Evolutionary conservation across 2,329 filamentous ascomycete species (phyloP), one percentile per base, ranked within the genome.

Genomic region (Cordyceps militaris): DNA sequence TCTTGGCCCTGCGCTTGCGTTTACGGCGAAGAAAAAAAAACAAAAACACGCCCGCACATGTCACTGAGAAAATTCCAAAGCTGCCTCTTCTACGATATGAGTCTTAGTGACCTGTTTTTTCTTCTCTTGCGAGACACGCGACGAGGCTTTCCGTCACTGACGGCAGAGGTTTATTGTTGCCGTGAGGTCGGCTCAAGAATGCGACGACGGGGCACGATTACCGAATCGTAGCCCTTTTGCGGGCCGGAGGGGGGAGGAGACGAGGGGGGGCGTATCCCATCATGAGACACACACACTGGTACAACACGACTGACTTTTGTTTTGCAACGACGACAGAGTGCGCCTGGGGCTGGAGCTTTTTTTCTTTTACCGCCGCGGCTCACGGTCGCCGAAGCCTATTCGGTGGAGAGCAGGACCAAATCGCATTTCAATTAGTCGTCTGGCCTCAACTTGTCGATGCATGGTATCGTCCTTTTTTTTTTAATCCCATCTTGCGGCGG

Each of bases 181-280:
- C n/a, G 26, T 56, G 53, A 56, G 44, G 53, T 56, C 42, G 44
- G 53, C 43, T 43, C 38, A 57, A 51, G 56, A 58, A 58, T 58
- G 56, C 56, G 56, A 46, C 56, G 52, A 57, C 40, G 48, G 47
- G 56, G 56, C 47, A 51, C 56, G 56, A 58, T 58, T 58, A 58
- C 56, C 56, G 56, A 58, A 58, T 58, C 56, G 56, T 46, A 43
- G 28, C 40, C 56, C 56, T 58, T 58, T 51, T 46, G 47, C 56
- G 46, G 55, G 46, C 46, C 38, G 47, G 55, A 30, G 32, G 53
- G 42, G 53, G 23, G 23, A 8, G 32, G 32, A 7, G 49, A 11
- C 14, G 34, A 32, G 38, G 50, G 53, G 53, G 40, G 30, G 53
- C 28, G 44, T 40, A 26, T 40, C n/a, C 42, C 6, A 56, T 32